Base-by-base conservation (phyloP, 257 asterid species). In the Solanum verrucosum region DNA sequence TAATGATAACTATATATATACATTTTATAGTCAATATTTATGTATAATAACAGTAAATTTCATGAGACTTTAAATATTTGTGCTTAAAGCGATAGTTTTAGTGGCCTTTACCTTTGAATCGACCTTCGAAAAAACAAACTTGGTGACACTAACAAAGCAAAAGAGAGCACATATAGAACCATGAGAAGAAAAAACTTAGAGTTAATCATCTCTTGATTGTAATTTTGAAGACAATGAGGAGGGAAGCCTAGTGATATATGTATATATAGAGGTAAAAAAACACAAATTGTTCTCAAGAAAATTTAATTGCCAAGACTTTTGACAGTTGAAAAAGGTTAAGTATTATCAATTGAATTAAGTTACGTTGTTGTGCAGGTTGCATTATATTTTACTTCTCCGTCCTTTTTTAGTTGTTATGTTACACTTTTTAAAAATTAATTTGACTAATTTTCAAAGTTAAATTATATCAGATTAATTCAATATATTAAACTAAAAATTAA, bases 241-340 rank as follows among this genome's bases (percentile, higher is more conserved):
- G 40, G 16, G 68, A 46, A 42, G 38, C 63, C n/a, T 46, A 44
- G 27, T 46, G 29, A 5, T 35, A 37, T 16, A 4, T 46, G n/a
- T 46, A 81, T 44, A 79, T 79, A 46, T 42, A 79, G 67, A 79
- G 40, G 29, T 46, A 46, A 5, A 5, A 5, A 29, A 81, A 46
- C 40, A 46, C 9, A 81, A 81, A 25, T 31, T 27, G 3, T 29
- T 9, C 42, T 16, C 9, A 46, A 29, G 85, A 81, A 44, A 46
- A 46, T 46, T 5, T 46, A 46, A 81, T 21, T 79, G 25, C 20
- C 40, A 27, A 44, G 67, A 8, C 4, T 5, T 6, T 20, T 34
- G 85, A 44, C 85, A 79, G 85, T 79, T 79, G 67, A 44, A 79
- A 44, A 79, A 79, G 15, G 37, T 79, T 27, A 25, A 79, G 4